Conservation (phyloP, 768 basidiomycete species). For the Lactifluus echinatus region DNA sequence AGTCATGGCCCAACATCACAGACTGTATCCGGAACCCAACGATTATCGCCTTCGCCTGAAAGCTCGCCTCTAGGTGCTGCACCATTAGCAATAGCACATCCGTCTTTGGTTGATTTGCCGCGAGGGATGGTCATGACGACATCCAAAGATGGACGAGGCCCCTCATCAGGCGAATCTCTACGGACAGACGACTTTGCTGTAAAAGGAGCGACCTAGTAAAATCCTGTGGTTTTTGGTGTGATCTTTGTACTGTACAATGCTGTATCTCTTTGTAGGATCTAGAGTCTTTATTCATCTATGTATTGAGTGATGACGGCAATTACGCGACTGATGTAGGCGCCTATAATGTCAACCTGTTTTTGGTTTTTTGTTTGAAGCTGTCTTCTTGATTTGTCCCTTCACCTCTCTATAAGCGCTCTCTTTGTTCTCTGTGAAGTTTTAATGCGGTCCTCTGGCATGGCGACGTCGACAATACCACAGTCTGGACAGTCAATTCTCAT, state of each 20-base stretch:
- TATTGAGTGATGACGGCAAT: neutral
- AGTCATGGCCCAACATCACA: neutral
- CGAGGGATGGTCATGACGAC: neutral
- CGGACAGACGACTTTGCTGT: neutral
- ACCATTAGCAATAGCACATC: neutral
- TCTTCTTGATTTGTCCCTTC: neutral
- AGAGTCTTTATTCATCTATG: slow-evolving; percentile 9
- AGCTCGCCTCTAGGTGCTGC: neutral
- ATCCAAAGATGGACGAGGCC: neutral
- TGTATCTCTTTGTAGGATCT: slow-evolving; percentile 19
- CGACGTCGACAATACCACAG: neutral
- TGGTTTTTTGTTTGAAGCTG: neutral
- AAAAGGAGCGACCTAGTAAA: neutral
- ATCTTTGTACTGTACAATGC: slow-evolving; percentile 6
- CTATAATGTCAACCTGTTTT: neutral
- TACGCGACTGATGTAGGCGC: neutral
- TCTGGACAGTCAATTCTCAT: neutral
- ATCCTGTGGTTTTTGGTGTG: neutral
- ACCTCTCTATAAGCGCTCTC: neutral
- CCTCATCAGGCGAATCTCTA: neutral
- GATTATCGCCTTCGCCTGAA: neutral
- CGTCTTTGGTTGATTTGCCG: neutral
- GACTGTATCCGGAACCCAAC: neutral
- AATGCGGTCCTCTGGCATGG: neutral
- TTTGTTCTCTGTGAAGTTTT: neutral